Conservation (phyloP, 2,329 filamentous ascomycete species). For the Verticillium nonalfalfae region DNA sequence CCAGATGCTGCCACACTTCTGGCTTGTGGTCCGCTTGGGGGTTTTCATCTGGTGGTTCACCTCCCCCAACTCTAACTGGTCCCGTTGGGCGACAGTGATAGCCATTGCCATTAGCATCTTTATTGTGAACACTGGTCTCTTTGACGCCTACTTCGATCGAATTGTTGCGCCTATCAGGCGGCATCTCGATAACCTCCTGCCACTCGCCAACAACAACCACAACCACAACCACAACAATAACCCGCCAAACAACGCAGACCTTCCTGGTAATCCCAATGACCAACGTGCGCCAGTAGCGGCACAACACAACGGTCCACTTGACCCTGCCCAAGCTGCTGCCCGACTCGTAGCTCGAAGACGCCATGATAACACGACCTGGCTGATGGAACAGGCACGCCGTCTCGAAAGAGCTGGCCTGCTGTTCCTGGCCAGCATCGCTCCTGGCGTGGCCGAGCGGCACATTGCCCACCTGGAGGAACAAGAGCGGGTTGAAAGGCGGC, state of each 20-base stretch:
- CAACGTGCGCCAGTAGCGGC: constrained; percentile 12
- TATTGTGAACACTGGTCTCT: constrained; percentile 51
- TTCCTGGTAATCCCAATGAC: constrained; percentile 8
- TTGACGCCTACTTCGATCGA: constrained; percentile 49
- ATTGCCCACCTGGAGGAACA: constrained; percentile 53
- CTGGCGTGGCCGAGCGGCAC: constrained; percentile 59
- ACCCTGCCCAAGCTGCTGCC: constrained; percentile 46
- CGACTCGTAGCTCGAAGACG: constrained; percentile 44
- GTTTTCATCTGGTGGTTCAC: constrained; percentile 63
- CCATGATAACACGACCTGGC: constrained; percentile 38
- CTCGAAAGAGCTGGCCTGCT: constrained; percentile 55
- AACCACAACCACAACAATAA: constrained; percentile 22
- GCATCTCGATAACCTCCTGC: constrained; percentile 54
- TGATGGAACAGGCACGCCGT: constrained; percentile 43
- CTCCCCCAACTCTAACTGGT: constrained; percentile 50
- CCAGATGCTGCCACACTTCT: constrained; percentile 53
- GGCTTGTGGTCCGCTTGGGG: constrained; percentile 51
- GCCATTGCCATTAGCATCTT: constrained; percentile 49
- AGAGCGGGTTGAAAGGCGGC: constrained; percentile 35
- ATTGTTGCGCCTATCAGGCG: constrained; percentile 50
- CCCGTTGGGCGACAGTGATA: constrained; percentile 50
- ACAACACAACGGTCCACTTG: constrained; percentile 17
- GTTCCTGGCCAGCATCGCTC: constrained; percentile 60
- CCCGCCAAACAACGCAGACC: constrained; percentile 18
- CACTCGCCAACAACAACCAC: constrained; percentile 34